Evolutionary conservation across 139 green algal genomes (phyloP), one percentile per base, ranked within the genome.

Genomic region (Tetradesmus obliquus): DNA sequence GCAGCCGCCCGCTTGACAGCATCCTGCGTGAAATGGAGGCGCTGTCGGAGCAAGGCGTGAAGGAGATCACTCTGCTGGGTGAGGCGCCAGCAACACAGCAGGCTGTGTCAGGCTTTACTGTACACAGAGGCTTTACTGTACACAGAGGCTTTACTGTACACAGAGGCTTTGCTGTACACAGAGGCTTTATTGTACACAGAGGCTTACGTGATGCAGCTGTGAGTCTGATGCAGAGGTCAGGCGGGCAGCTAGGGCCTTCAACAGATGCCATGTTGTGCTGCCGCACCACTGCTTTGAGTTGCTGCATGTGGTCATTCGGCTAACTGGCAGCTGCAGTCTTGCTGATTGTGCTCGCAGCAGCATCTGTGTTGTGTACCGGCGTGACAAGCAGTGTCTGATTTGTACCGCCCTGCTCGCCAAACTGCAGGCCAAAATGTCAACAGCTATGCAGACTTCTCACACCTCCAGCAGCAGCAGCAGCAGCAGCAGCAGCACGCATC

Each of bases 391-490:
- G 6, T 71, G 32, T 15, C 7, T 15, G 66, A 7, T 19, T 6
- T 76, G 15, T 76, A 19, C 66, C n/a, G 66, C 66, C 17, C 5
- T 17, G 2, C 66, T 71, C 19, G 60, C 9, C 6, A 6, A n/a
- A 76, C 17, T 76, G 66, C 66, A 76, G 97, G 97, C 9, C 97
- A 99, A 91, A 99, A 99, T 90, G 97, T 99, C n/a, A 99, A 99
- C 93, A 96, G 90, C 82, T 99, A 99, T 79, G 95, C 95, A 32
- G 94, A 98, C 88, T 91, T 95, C 10, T 93, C 81, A 51, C 32
- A 79, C 8, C 17, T 19, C 20, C 62, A 79, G 72, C 19, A 81
- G 57, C 57, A 74, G 69, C 84, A 82, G 81, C 86, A 87, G 66
- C 55, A n/a, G n/a, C n/a, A 90, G 88, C 81, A 90, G 24, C 22